phyloP scores from a whole-genome alignment of 495 filamentous ascomycete genomes.

The Opeltia flavorubescens region DNA sequence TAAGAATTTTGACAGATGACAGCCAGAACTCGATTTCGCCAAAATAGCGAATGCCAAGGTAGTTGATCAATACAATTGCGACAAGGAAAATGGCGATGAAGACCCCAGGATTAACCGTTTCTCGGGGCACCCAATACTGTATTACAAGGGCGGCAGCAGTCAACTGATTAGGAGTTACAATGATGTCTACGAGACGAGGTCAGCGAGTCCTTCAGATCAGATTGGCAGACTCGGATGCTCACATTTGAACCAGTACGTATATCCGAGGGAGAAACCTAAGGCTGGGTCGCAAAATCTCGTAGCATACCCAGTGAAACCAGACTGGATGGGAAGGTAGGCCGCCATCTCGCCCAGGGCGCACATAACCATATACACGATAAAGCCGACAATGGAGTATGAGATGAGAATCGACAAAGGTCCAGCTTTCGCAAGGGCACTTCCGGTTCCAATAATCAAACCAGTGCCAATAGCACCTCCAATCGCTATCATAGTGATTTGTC shows the following conservation, averaged over 20 bases:
- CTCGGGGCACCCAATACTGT: conserved; percentile 49
- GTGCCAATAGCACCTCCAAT: conserved; percentile 78
- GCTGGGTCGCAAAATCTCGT: conserved; percentile 46
- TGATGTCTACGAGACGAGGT: conserved; percentile 49
- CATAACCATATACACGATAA: conserved; percentile 47
- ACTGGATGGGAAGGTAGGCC: conserved; percentile 40
- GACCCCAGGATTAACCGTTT: conserved; percentile 53
- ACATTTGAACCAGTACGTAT: conserved; percentile 28
- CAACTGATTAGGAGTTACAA: conserved; percentile 65
- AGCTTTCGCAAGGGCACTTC: conserved; percentile 45
- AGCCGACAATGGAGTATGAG: conserved; percentile 45
- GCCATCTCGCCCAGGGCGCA: conserved; percentile 51
- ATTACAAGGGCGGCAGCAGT: conserved; percentile 61
- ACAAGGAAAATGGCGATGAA: conserved; percentile 59
- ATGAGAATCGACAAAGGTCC: conserved; percentile 55
- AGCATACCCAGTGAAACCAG: conserved; percentile 47
- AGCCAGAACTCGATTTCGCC: conserved; percentile 39
- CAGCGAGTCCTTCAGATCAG: conserved; percentile 3
- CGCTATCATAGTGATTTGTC: conserved; percentile 70
- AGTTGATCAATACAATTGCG: conserved; percentile 47
- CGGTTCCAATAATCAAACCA: conserved; percentile 48
- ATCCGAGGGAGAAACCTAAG: conserved; percentile 48
- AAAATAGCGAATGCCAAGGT: conserved; percentile 33
- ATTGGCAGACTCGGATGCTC: background rate
- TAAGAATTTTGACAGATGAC: conserved; percentile 48